Conservation (phyloP, 1,284 basidiomycete genomes). For the Microbotryum silenes-acaulis region DNA sequence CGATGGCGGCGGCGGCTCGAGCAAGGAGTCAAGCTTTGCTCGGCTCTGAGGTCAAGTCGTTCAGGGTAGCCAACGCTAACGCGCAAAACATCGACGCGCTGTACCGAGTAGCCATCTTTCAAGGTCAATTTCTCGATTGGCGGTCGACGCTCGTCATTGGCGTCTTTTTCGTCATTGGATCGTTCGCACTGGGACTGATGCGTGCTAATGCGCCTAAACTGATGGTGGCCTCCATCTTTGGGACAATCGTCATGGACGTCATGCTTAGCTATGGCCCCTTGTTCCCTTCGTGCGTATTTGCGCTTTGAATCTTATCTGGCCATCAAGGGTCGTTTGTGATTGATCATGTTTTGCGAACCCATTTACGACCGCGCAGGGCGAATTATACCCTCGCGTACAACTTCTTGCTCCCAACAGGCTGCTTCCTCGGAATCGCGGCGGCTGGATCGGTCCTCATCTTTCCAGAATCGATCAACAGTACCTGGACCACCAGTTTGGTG, state of each 20-base stretch:
- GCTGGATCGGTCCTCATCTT: conserved; percentile 57
- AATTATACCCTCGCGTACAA: conserved; percentile 37
- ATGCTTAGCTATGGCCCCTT: conserved; percentile 54
- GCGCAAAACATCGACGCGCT: conserved; percentile 50
- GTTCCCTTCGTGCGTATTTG: conserved; percentile 48
- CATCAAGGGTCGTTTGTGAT: background rate
- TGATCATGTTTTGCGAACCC: background rate
- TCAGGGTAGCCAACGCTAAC: conserved; percentile 43
- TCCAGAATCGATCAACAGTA: conserved; percentile 61
- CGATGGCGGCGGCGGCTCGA: conserved; percentile 58
- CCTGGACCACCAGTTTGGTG: conserved; percentile 37
- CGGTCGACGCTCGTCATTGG: conserved; percentile 53
- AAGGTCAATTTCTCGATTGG: conserved; percentile 61
- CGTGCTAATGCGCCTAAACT: conserved; percentile 59
- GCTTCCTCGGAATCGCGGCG: conserved; percentile 56
- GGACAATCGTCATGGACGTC: conserved; percentile 54
- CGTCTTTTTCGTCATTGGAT: conserved; percentile 60
- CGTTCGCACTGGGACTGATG: conserved; percentile 54
- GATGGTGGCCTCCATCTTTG: conserved; percentile 40
- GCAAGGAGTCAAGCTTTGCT: conserved; percentile 53
- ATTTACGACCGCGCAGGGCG: background rate
- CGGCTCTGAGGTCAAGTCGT: conserved; percentile 45
- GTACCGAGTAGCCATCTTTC: conserved; percentile 50
- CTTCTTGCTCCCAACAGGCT: conserved; percentile 54
- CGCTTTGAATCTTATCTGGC: conserved; percentile 5